Evolutionary conservation across 2,329 filamentous ascomycete species (phyloP), one percentile per base, ranked within the genome.

Genomic region (Dactylellina parvicollis): DNA sequence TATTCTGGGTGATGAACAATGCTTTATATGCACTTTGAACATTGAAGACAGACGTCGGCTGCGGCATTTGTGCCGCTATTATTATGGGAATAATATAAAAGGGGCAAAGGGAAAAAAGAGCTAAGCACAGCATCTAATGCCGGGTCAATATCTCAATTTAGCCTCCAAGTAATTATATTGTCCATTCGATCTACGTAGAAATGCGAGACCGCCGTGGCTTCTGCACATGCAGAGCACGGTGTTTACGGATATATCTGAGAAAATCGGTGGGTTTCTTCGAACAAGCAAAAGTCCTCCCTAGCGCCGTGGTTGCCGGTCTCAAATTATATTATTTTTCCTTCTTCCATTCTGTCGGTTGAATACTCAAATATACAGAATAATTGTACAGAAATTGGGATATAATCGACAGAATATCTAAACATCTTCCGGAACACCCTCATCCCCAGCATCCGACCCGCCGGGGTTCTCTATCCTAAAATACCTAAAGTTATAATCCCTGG

Each of bases 171-270:
- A 24, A 32, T 47, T 10, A 28, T 26, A 36, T 20, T n/a, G n/a
- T n/a, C n/a, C n/a, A n/a, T n/a, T n/a, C n/a, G n/a, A n/a, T n/a
- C n/a, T n/a, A 18, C 26, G 3, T 28, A 4, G 20, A 28, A 18
- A 50, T 16, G 5, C 61, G 64, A 69, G 64, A 69, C 64, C 64
- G 64, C 64, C 64, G 38, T 61, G 64, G 64, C 64, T 69, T 34
- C 46, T 67, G 62, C 62, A 67, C 40, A 67, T 67, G 62, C 62
- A 67, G 62, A 67, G 62, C 62, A 67, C 52, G 42, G 62, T 57
- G 30, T 12, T 28, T 34, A 18, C n/a, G 49, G 30, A 49, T 49
- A n/a, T 16, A 20, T 46, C 18, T 54, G 30, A 30, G 36, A n/a
- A n/a, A 8, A 46, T n/a, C n/a, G n/a, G n/a, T n/a, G n/a, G n/a